Evolutionary conservation across 164 flowering plant genomes (phyloP).

Genomic region (Echeveria elegans): DNA sequence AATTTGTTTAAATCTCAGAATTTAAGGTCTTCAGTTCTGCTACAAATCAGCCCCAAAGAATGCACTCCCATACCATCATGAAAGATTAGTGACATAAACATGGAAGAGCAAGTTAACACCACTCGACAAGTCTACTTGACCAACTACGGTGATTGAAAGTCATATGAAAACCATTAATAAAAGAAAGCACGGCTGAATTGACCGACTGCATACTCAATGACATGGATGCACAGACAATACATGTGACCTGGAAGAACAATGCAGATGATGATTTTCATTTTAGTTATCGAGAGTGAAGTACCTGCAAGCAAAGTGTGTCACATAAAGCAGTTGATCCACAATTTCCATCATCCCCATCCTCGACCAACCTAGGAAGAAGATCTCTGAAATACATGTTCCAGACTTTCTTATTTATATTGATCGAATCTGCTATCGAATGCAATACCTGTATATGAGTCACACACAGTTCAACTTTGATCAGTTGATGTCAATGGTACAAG

Average conservation of each 20-base stretch:
- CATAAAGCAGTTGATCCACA: conserved; percentile 87
- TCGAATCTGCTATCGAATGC: conserved; percentile 65
- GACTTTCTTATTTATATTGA: conserved; percentile 66
- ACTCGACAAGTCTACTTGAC: no score
- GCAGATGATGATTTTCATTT: not conserved
- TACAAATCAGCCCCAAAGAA: not conserved
- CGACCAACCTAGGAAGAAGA: conserved; percentile 80
- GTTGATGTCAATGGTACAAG: not conserved
- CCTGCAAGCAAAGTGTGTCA: conserved; percentile 92
- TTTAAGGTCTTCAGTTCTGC: no score
- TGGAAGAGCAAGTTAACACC: not conserved
- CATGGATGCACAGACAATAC: no score
- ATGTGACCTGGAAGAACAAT: not conserved
- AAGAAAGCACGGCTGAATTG: no score
- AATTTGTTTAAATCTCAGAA: no score
- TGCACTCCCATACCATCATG: not conserved
- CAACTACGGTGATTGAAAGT: no score
- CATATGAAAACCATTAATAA: no score
- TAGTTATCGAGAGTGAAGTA: conserved; percentile 13
- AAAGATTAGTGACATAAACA: not conserved
- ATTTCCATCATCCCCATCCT: conserved; percentile 87
- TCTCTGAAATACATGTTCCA: conserved; percentile 80
- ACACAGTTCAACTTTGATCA: conserved; percentile 5
- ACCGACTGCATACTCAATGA: no score
- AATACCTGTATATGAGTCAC: conserved; percentile 46